Base-by-base conservation (phyloP, 495 filamentous ascomycete genomes). In the Pyronema omphalodes region DNA sequence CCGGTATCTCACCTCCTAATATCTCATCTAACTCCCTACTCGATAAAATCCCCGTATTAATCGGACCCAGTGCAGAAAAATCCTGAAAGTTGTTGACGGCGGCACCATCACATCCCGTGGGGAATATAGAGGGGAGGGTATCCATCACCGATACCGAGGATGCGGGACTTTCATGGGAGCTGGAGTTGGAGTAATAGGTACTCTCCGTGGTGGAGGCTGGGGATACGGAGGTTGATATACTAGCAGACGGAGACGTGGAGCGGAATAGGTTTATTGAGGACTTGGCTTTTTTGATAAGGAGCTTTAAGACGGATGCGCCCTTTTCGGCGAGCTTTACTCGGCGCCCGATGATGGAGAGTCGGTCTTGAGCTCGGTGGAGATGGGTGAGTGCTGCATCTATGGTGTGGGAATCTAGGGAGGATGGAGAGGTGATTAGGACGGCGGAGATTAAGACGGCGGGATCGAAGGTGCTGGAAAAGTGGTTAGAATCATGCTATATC, bases 401-500 rank as follows among this genome's bases (percentile, higher is more conserved):
- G 37, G 63, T 51, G 8, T 55, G 60, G 14, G 40, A 56, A 9
- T 54, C 53, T 11, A 63, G 56, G 7, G 60, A 59, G 44, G 54
- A 17, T 14, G 61, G 57, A 0, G 60, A 55, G 3, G 60, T 63
- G 44, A 63, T 63, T 14, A 63, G 57, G 17, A 80, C 71, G 14
- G 77, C 74, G 4, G 76, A 70, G 50, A 80, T 71, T 51, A 81
- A 69, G 33, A 80, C 72, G 52, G 78, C 70, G 15, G 78, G 77
- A 62, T 81, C 78, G 54, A 81, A 81, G 1, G 75, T 79, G 44
- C 73, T 73, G 36, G 76, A 74, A 53, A 79, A 75, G 7, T 74
- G 62, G 14, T 71, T 67, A 57, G 73, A 9, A 0, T 18, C n/a
- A 51, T 9, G 34, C 46, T 29, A 29, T 29, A 29, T 29, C 23